Evolutionary conservation across 768 basidiomycete species (phyloP), one percentile per base, ranked within the genome.

Genomic region (Pleurotus sapidus): DNA sequence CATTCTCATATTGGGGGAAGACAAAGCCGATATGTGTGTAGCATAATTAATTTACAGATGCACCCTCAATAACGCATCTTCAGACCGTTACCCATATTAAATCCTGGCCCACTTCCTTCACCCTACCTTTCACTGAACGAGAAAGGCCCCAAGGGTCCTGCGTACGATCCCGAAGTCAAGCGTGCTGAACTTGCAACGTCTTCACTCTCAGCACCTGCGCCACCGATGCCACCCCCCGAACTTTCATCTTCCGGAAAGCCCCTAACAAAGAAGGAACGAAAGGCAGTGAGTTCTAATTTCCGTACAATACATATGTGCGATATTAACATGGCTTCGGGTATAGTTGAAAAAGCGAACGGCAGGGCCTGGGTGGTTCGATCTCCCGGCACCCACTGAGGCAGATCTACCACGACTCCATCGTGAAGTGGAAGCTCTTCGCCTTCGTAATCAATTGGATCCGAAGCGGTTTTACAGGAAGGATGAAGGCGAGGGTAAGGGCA

Each of bases 381-480:
- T 95, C 55, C 91, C 93, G 17, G 87, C 89, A 15, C 93, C 93
- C 18, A 70, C 83, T 12, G 89, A 90, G 63, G 84, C 88, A 11
- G 91, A 94, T 59, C 75, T 92, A 14, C 90, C 92, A 37, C 80
- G 84, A 38, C 71, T 95, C 40, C 74, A 93, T 64, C 88, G 89
- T 51, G 93, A 97, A 74, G 88, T 93, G 9, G 91, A 95, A 67
- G 89, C 95, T 0, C 75, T 95, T 56, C 87, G 93, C 27, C 74
- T 97, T 47, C 84, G 88, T 49, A 93, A 93, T 67, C 88, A 93
- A 57, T 80, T 97, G 17, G 95, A 97, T 65, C 93, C 93, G 15
- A 97, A 96, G 68, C 82, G 91, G 18, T 95, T 95, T 73, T 92
- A 95, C 72, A 77, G 85, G 60, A 94, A 91, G 69, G 91, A 94